Percentiles rank a stretch among this genome's conserved stretches.
phyloP scores from a whole-genome alignment of 2,329 filamentous ascomycete species.

The Ascochyta pisi region DNA sequence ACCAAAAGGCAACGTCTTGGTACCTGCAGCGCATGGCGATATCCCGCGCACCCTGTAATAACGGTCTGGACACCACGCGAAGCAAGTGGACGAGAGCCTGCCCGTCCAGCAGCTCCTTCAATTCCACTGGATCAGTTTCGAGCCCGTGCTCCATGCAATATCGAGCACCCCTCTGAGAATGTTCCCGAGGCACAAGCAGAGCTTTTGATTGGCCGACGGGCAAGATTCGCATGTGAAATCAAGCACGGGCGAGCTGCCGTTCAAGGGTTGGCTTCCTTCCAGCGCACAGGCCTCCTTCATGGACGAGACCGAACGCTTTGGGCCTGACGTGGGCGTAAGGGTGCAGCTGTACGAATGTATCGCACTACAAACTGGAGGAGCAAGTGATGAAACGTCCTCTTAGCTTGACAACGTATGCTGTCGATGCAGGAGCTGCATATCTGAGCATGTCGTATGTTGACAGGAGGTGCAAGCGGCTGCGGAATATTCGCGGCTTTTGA shows the following conservation, averaged over 20 bases:
- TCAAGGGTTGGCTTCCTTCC: conserved; percentile 4
- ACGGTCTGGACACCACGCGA: conserved; percentile 2
- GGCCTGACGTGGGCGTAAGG: conserved; percentile 4
- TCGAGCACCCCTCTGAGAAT: conserved; percentile 7
- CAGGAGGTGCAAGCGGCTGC: too few relatives aligned
- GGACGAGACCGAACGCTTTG: not conserved
- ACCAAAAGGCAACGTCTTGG: not conserved
- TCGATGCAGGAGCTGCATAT: not conserved
- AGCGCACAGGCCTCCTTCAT: conserved; percentile 2
- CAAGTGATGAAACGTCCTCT: not conserved
- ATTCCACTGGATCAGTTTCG: conserved; percentile 9
- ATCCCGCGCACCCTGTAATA: conserved; percentile 8
- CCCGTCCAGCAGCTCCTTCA: conserved; percentile 5
- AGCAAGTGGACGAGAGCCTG: conserved; percentile 1
- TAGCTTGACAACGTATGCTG: not conserved
- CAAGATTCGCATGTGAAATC: conserved; percentile 17
- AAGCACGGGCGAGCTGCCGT: not conserved
- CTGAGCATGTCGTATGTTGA: too few relatives aligned
- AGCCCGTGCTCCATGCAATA: conserved; percentile 9
- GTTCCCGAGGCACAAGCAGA: conserved; percentile 9
- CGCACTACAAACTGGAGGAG: conserved; percentile 2
- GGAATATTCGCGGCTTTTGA: not conserved
- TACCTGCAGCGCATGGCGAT: conserved; percentile 11
- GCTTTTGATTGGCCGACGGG: conserved; percentile 1
- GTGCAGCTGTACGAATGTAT: conserved; percentile 6